Conservation (phyloP, 1,284 basidiomycete genomes). For the Sanghuangporus baumii region DNA sequence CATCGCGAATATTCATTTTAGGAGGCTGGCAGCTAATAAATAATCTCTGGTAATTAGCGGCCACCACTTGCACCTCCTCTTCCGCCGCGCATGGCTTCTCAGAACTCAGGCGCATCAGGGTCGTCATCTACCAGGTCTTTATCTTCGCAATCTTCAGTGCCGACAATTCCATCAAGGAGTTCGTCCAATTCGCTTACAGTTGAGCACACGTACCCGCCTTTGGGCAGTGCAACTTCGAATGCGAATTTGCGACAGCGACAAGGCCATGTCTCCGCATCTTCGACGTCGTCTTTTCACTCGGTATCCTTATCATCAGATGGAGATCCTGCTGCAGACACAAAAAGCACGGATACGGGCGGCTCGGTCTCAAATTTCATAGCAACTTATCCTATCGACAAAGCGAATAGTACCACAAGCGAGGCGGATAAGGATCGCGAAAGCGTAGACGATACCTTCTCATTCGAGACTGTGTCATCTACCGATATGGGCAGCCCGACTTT, state of each 20-base stretch:
- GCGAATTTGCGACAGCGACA: conserved; percentile 14
- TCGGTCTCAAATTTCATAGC: conserved; percentile 29
- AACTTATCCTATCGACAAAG: conserved; percentile 43
- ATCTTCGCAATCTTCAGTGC: conserved; percentile 37
- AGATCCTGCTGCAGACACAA: neutral
- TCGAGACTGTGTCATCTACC: conserved; percentile 53
- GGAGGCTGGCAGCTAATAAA: neutral
- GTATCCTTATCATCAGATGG: conserved; percentile 25
- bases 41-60: neutral
- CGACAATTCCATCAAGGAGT: conserved; percentile 21
- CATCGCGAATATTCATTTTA: neutral
- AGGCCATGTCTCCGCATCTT: conserved; percentile 21
- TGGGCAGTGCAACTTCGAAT: conserved; percentile 1
- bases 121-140: conserved; percentile 35
- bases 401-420: conserved; percentile 24
- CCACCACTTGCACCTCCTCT: conserved; percentile 41
- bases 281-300: conserved; percentile 26
- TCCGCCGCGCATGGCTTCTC: conserved; percentile 61
- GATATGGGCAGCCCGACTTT: conserved; percentile 17
- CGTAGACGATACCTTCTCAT: conserved; percentile 52
- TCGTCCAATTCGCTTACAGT: conserved; percentile 17
- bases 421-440: conserved; percentile 48
- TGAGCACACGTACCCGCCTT: conserved; percentile 17
- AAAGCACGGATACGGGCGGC: conserved; percentile 7
- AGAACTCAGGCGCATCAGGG: conserved; percentile 41